phyloP scores from a whole-genome alignment of 106 monocot genomes.

The Dioscorea dumetorum region DNA sequence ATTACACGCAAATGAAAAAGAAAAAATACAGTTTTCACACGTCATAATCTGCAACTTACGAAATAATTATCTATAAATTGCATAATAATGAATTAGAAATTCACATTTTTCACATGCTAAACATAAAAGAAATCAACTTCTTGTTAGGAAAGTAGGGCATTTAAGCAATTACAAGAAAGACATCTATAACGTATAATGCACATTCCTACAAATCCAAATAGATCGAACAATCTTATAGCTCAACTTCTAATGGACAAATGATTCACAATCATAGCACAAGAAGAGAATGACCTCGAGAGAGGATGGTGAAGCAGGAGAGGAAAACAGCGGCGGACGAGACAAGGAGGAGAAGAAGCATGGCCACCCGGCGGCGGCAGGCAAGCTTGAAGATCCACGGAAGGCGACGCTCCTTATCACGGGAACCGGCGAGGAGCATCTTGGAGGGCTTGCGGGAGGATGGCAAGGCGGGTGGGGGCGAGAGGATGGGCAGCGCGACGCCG shows the following conservation, averaged over 20 bases:
- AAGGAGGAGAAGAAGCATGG: conserved; percentile 16
- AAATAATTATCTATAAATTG: neutral
- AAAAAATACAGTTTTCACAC: neutral
- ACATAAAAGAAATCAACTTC: neutral
- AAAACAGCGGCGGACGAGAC: conserved; percentile 21
- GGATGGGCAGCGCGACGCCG: conserved; percentile 1
- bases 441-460: conserved; percentile 13
- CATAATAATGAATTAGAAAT: neutral
- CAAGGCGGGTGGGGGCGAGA: neutral
- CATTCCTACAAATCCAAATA: too few species aligned
- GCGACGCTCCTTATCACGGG: conserved; percentile 23
- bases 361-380: conserved; percentile 8
- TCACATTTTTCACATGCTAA: neutral
- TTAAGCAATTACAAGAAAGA: neutral
- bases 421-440: conserved; percentile 11
- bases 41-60: neutral
- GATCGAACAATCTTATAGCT: too few species aligned
- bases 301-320: conserved; percentile 8
- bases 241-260: too few species aligned
- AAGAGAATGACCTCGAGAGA: neutral
- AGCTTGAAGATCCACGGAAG: conserved; percentile 18
- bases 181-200: too few species aligned
- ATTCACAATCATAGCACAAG: neutral
- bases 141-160: neutral
- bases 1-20: neutral